Base-by-base conservation (phyloP, 495 filamentous ascomycete genomes). In the Penicillium lividum region DNA sequence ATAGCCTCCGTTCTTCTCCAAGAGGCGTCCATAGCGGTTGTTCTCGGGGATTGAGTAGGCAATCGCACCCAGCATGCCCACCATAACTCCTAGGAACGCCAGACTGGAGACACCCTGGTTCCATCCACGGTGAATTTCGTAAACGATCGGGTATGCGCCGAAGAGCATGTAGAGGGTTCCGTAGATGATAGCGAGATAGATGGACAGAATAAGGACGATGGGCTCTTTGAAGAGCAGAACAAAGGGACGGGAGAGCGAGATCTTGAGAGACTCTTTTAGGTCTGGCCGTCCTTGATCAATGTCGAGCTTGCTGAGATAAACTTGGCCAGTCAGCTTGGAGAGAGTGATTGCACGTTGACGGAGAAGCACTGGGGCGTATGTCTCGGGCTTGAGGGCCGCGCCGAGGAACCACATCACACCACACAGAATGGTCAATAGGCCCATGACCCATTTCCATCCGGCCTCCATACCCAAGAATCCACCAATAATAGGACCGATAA, bases 141-240 rank as follows among this genome's bases (percentile, higher is more conserved):
- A 94, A 36, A 94, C 85, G 48, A 93, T 85, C 1, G 91, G 91
- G 57, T 68, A 75, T 13, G 88, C 89, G 28, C 89, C 84, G 74
- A 95, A 94, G 22, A 92, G 79, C 48, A 93, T 81, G 70, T 92
- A 93, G 5, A 91, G 74, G 15, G 89, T 84, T 1, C 87, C 85
- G 62, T 90, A 91, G 27, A 83, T 77, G 54, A 89, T 80, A 15
- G 86, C 81, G 59, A 90, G 80, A 69, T 91, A 91, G 9, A 88
- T 61, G 7, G 82, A 84, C 15, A 86, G 79, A 5, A 85, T 65
- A 16, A 84, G 70, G 25, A 83, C 80, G 54, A 89, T 85, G 1
- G 85, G 81, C 44, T 77, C 74, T 40, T 51, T 46, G 29, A 77
- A 69, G 10, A 78, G 57, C 27, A 78, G 65, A 28, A 76, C 57